These are phyloP conservation scores for Davidsoniella eucalypti DNA, from an alignment of 2,329 filamentous ascomycete species.

Conservation along the genomic window DNA sequence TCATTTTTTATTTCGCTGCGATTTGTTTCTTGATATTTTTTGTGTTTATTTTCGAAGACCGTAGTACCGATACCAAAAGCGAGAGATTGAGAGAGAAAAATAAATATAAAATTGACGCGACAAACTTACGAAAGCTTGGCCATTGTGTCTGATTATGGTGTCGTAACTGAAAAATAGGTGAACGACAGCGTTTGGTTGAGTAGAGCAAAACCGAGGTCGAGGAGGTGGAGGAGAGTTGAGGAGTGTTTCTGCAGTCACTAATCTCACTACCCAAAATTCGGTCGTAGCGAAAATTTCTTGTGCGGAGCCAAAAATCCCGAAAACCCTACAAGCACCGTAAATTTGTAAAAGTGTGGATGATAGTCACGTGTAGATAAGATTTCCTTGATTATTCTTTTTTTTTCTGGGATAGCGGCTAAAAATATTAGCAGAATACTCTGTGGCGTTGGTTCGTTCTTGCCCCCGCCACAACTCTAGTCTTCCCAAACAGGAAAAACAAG, in stretches of 20 bases:
- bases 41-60: background rate
- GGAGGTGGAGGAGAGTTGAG: slow-evolving; percentile 4
- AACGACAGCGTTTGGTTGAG: slow-evolving; percentile 12
- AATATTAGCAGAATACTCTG: no score
- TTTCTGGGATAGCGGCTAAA: no score
- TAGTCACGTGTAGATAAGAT: background rate
- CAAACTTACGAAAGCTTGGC: slow-evolving; percentile 45
- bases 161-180: slow-evolving; percentile 13
- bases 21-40: background rate
- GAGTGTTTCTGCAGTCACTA: slow-evolving; percentile 7
- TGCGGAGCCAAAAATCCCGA: slow-evolving; percentile 9
- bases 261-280: slow-evolving; percentile 8
- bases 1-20: background rate
- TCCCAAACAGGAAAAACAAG: no score
- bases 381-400: background rate
- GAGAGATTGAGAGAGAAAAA: slow-evolving; percentile 5
- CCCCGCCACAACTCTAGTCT: no score
- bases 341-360: background rate
- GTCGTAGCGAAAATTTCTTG: slow-evolving; percentile 4
- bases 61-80: background rate
- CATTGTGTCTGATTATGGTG: slow-evolving; percentile 36
- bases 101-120: slow-evolving; percentile 2
- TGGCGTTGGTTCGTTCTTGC: no score
- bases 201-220: slow-evolving; percentile 5
- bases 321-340: slow-evolving; percentile 8